Base-by-base conservation (phyloP, 495 filamentous ascomycete species). In the Penicillium herquei region DNA sequence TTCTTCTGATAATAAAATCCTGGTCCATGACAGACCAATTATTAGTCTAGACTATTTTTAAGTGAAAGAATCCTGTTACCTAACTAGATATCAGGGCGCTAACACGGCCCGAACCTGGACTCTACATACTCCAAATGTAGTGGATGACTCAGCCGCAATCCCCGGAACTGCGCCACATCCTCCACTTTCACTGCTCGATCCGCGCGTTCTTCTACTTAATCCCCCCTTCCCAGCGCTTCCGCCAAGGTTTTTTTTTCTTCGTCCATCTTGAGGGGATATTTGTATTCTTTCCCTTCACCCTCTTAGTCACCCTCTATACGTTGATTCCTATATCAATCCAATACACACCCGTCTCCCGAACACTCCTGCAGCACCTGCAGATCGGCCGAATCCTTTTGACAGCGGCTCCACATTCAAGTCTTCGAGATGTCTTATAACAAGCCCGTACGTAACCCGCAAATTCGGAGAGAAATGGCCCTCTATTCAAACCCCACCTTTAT, bases 341-440 rank as follows among this genome's bases (percentile, higher is more conserved):
- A 26, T 26, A 26, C 4, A 26, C 21, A 26, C 21, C 4, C 21
- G 4, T 26, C 21, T 26, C 4, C 21, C 21, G 21, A 26, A 26
- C 21, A 39, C 31, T 13, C 34, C 35, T 35, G 30, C 49, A 26
- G 21, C 39, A 51, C 32, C 37, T 47, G 41, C 51, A 51, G 42
- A 45, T 53, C 57, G 16, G 32, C 42, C 21, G 21, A 35, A 32
- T 31, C n/a, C 17, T 14, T 45, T 12, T 41, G 16, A 39, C 34
- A 42, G 41, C 46, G 41, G 46, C 34, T 55, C 54, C 54, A 54
- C 54, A 39, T 39, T 41, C 11, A 14, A 41, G 21, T 14, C 47
- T 30, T 30, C 16, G 58, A 55, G 26, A 75, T 71, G 70, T 68
- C 70, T 39, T 72, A 71, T 59, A 65, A 64, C 54, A 75, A 75